Evolutionary conservation across 805 yeast species (phyloP).

Genomic region (Kazachstania bromeliacearum): DNA sequence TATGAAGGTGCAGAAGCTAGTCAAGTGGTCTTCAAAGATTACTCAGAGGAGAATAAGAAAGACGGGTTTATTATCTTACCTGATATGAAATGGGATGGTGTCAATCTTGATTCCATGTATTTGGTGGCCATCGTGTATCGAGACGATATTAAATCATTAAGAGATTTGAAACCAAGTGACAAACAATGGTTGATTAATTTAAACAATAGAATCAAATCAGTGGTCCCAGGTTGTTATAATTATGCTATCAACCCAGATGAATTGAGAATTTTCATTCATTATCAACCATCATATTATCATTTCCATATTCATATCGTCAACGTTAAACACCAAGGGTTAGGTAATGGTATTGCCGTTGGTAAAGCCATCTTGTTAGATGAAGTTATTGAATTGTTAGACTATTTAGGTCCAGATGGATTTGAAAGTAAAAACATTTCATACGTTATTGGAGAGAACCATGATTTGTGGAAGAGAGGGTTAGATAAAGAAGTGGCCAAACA

Average conservation of each 20-base stretch:
- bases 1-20: constrained; percentile 80
- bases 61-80: constrained; percentile 76
- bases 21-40: constrained; percentile 55
- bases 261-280: constrained; percentile 74
- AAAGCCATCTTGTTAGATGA: constrained; percentile 78
- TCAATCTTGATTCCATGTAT: constrained; percentile 59
- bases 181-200: constrained; percentile 46
- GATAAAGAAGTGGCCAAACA: constrained; percentile 21
- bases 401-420: constrained; percentile 49
- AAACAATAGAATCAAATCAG: constrained; percentile 35
- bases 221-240: constrained; percentile 41
- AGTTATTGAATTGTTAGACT: constrained; percentile 59
- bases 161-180: constrained; percentile 62
- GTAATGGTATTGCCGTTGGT: constrained; percentile 64
- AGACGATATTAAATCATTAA: constrained; percentile 56
- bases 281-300: constrained; percentile 95
- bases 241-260: constrained; percentile 39
- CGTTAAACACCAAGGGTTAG: constrained; percentile 56
- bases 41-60: constrained; percentile 38
- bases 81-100: constrained; percentile 95
- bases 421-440: constrained; percentile 50
- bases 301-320: constrained; percentile 89
- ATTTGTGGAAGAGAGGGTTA: constrained; percentile 47
- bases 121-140: constrained; percentile 67
- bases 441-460: constrained; percentile 68